Percentiles rank a stretch among this genome's conserved stretches.
phyloP scores from a whole-genome alignment of 768 basidiomycete genomes.

The Collybia mongolica region DNA sequence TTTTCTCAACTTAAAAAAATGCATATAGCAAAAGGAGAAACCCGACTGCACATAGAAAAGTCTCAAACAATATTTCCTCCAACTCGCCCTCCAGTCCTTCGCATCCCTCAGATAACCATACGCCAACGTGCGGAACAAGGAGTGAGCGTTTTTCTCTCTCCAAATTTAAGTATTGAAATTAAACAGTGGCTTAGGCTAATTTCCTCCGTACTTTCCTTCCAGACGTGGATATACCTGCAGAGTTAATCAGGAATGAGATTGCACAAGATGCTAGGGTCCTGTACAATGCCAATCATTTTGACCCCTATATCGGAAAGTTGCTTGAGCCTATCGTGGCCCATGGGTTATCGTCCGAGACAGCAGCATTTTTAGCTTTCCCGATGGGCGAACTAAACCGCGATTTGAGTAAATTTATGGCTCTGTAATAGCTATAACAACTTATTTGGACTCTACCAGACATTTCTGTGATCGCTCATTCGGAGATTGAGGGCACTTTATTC shows the following conservation, averaged over 20 bases:
- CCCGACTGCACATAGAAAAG: conserved; percentile 23
- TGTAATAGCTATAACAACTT: too few species aligned
- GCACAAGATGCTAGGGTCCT: conserved; percentile 38
- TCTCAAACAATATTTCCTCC: conserved; percentile 54
- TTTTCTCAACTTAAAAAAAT: background rate
- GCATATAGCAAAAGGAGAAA: background rate
- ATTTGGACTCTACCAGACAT: too few species aligned
- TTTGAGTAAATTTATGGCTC: conserved; percentile 50
- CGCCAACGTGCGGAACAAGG: conserved; percentile 64
- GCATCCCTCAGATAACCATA: conserved; percentile 28
- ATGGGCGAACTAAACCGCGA: conserved; percentile 58
- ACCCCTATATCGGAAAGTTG: conserved; percentile 57
- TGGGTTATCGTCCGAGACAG: conserved; percentile 16
- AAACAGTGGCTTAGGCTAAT: conserved; percentile 46
- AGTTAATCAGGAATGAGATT: conserved; percentile 60
- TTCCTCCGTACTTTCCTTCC: conserved; percentile 72
- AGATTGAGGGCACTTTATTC: conserved; percentile 21
- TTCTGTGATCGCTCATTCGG: too few species aligned
- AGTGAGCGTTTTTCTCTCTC: conserved; percentile 33
- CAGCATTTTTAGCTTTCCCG: conserved; percentile 52
- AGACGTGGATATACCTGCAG: conserved; percentile 71
- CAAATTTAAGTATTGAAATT: conserved; percentile 1
- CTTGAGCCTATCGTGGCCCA: conserved; percentile 40
- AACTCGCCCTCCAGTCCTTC: conserved; percentile 40
- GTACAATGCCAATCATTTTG: conserved; percentile 40